These are phyloP conservation scores for Logfia minima DNA, from an alignment of 129 eudicot species.

Conservation along the genomic window DNA sequence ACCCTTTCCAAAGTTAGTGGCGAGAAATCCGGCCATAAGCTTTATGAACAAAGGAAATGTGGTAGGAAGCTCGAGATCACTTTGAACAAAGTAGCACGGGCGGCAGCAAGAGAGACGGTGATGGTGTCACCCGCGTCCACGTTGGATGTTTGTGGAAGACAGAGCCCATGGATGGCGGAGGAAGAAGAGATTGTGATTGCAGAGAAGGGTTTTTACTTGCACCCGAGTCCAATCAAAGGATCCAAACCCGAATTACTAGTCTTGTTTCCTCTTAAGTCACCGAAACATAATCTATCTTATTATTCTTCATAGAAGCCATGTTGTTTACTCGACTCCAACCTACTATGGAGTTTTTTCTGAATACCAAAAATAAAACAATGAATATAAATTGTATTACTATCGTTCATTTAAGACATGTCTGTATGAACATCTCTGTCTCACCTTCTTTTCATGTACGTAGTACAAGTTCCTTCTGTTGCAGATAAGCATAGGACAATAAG, in stretches of 20 bases:
- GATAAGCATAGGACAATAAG: too few relatives aligned
- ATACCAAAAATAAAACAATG: too few relatives aligned
- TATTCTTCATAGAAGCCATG: not conserved
- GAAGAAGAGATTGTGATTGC: constrained; percentile 64
- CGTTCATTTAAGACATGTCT: too few relatives aligned
- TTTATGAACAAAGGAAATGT: not conserved
- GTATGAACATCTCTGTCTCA: too few relatives aligned
- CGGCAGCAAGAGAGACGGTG: constrained; percentile 18
- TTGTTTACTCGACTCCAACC: too few relatives aligned
- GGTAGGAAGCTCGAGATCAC: not conserved
- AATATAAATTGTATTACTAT: too few relatives aligned
- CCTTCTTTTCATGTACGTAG: too few relatives aligned
- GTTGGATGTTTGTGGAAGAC: constrained; percentile 51
- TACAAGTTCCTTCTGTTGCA: too few relatives aligned
- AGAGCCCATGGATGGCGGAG: constrained; percentile 43
- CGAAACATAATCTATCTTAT: constrained; percentile 18
- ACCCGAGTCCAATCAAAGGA: constrained; percentile 54
- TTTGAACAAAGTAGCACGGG: not conserved
- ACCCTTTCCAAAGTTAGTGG: constrained; percentile 5
- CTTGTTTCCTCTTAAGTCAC: constrained; percentile 68
- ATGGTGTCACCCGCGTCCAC: constrained; percentile 77
- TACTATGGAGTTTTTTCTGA: too few relatives aligned
- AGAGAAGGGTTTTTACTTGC: constrained; percentile 77
- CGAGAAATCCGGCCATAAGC: not conserved
- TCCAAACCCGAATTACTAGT: constrained; percentile 64